Base-by-base conservation (phyloP, 306 rosid species). In the Begonia loranthoides region DNA sequence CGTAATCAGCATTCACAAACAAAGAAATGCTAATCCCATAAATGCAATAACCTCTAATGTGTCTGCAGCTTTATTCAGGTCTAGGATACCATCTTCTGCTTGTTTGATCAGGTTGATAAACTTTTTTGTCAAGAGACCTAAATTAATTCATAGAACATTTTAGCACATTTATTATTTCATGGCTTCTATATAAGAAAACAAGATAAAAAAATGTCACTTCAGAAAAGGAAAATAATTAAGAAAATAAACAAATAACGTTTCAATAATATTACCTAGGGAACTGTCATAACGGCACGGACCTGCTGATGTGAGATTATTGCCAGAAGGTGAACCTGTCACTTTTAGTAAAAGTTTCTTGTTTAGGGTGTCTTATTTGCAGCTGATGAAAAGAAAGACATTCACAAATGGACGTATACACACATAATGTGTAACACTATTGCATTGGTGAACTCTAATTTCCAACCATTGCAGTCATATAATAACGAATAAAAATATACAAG, bases 271-370 rank as follows among this genome's bases (percentile, higher is more conserved):
- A 90, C 97, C 94, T 61, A 85, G 76, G 45, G 97, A 90, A 77
- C 97, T 90, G 68, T 90, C 97, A 68, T 82, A 90, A 33, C 97
- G 95, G 61, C 97, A 90, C 14, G 97, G 78, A 66, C 97, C 95
- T 56, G 82, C 95, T 16, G 92, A 85, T 54, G 95, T 82, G 55
- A 82, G 84, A 66, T 78, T 90, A 50, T 80, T 73, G 15, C 79
- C 83, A 12, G 87, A 63, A 67, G 94, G 94, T 72, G 94, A 85
- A 66, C 94, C 97, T 90, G 86, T 59, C 60, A 82, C 66, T 64
- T 54, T 64, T 39, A 66, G 52, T 49, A 15, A 49, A 49, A 15
- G 15, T n/a, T 49, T n/a, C 21, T 49, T 17, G 11, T 22, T 49
- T 14, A 10, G 5, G 15, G 52, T 49, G 6, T 16, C 21, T 17